Conservation (phyloP, 306 rosid species). For the peach (Prunus persica) region Prunus_persica_NCBIv2 NC_034009.1:41690001-41690500, state of each 20-base stretch:
- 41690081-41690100: neutral
- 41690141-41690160: neutral
- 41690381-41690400: no score
- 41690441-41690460: neutral
- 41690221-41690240: conserved; percentile 1
- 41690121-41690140: conserved; percentile 23
- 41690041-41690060: neutral
- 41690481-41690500: neutral
- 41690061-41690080: neutral
- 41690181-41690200: conserved; percentile 13
- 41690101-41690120: neutral
- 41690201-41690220: neutral
- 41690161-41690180: neutral
- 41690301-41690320: neutral
- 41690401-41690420: neutral
- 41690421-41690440: neutral
- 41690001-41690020: neutral
- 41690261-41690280: neutral
- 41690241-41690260: neutral
- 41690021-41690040: neutral
- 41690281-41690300: neutral
- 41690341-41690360: conserved; percentile 1
- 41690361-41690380: neutral
- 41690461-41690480: neutral
- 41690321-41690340: conserved; percentile 2